Evolutionary conservation across 2,329 filamentous ascomycete species (phyloP).

Genomic region (Fusarium tuaranense): DNA sequence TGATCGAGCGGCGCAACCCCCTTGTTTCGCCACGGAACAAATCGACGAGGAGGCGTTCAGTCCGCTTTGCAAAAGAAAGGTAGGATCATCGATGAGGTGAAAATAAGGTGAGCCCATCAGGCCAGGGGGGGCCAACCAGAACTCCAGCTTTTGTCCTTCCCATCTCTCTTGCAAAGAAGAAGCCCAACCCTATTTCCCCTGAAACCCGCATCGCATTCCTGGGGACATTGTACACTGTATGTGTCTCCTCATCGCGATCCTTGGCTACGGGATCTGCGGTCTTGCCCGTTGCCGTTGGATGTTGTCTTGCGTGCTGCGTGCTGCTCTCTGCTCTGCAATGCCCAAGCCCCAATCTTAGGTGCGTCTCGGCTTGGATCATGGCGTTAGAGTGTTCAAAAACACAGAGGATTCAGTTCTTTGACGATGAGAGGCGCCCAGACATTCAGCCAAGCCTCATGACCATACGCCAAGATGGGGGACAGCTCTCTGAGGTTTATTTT

Average conservation of each 20-base stretch:
- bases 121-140: not conserved
- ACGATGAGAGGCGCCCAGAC: slow-evolving; percentile 10
- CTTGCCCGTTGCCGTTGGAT: not conserved
- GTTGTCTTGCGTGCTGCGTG: not conserved
- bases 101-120: slow-evolving; percentile 21
- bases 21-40: slow-evolving; percentile 11
- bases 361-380: slow-evolving; percentile 25
- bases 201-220: slow-evolving; percentile 35
- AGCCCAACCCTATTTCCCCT: slow-evolving; percentile 22
- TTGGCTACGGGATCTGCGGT: not conserved
- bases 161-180: not conserved
- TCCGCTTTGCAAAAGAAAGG: not conserved
- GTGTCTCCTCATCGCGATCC: slow-evolving; percentile 14
- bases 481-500: not conserved
- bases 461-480: not conserved
- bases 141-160: not conserved
- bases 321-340: slow-evolving; percentile 5
- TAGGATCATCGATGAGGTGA: slow-evolving; percentile 10
- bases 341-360: not conserved
- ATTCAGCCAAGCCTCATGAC: slow-evolving; percentile 21
- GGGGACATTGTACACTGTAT: slow-evolving; percentile 13
- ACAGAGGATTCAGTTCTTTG: slow-evolving; percentile 8
- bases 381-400: slow-evolving; percentile 9
- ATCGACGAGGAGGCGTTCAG: not conserved
- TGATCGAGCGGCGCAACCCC: slow-evolving; percentile 1